Evolutionary conservation across 108 stramenopile genomes (phyloP).

Genomic region (Conticribra guillardii): DNA sequence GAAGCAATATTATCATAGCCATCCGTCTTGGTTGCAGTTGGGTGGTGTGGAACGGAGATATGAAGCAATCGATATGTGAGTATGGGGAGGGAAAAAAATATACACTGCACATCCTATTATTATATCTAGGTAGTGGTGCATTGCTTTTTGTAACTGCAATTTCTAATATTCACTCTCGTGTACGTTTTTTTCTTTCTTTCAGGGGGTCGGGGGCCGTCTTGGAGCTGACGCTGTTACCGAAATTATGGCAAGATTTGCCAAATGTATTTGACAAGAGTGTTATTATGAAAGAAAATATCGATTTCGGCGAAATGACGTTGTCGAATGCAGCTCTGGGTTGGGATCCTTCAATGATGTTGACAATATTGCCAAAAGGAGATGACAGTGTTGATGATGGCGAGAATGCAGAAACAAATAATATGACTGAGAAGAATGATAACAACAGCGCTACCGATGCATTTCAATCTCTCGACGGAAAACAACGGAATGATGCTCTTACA

Average conservation of each 20-base stretch:
- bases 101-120: no score
- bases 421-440: background rate
- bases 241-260: constrained; percentile 49
- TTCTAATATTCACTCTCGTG: no score
- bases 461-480: constrained; percentile 55
- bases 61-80: constrained; percentile 79
- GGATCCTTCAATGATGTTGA: constrained; percentile 35
- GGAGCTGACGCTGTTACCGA: constrained; percentile 68
- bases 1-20: constrained; percentile 42
- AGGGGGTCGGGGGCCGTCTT: constrained; percentile 73
- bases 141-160: no score
- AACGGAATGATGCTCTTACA: constrained; percentile 67
- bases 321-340: constrained; percentile 46
- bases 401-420: constrained; percentile 1
- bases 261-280: constrained; percentile 32
- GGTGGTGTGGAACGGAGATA: constrained; percentile 77
- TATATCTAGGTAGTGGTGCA: no score
- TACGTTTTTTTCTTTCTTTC: no score
- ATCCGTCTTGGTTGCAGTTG: constrained; percentile 75
- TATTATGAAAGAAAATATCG: constrained; percentile 31
- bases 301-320: constrained; percentile 58
- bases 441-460: constrained; percentile 4
- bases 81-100: no score
- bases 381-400: constrained; percentile 5
- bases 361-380: constrained; percentile 24